Conservation (phyloP, 2,329 filamentous ascomycete species). For the Aspergillus hortae region DNA sequence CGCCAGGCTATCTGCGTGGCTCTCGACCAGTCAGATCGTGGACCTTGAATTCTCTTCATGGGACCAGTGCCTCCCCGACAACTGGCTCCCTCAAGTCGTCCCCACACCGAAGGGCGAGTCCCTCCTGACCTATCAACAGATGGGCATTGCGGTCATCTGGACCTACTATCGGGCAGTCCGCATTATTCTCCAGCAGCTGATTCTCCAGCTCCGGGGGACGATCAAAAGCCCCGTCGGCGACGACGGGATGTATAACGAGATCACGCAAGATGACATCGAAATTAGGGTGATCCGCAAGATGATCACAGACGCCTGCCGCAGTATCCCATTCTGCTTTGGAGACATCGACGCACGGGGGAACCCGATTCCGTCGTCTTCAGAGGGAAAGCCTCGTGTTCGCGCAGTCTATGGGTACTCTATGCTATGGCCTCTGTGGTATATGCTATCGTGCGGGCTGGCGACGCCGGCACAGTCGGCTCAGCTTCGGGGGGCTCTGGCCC, state of each 20-base stretch:
- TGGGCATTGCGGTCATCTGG: slow-evolving; percentile 29
- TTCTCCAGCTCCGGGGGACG: slow-evolving; percentile 22
- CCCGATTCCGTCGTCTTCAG: slow-evolving; percentile 11
- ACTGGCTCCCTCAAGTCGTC: slow-evolving; percentile 32
- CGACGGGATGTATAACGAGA: slow-evolving; percentile 5
- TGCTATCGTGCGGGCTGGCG: slow-evolving; percentile 30
- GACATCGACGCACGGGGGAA: slow-evolving; percentile 32
- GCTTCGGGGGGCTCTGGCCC: slow-evolving; percentile 23
- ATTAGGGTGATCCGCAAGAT: slow-evolving; percentile 27
- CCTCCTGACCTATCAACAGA: slow-evolving; percentile 31
- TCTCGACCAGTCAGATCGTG: slow-evolving; percentile 18
- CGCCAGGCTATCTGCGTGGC: slow-evolving; percentile 21
- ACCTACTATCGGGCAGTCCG: slow-evolving; percentile 35
- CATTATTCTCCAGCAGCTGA: slow-evolving; percentile 29
- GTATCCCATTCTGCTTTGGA: slow-evolving; percentile 31
- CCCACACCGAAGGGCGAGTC: slow-evolving; percentile 26
- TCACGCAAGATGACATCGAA: slow-evolving; percentile 1
- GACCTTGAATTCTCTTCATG: slow-evolving; percentile 30
- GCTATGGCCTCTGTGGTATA: slow-evolving; percentile 39
- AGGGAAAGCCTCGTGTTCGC: slow-evolving; percentile 21
- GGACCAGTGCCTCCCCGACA: slow-evolving; percentile 27
- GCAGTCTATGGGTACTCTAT: slow-evolving; percentile 31
- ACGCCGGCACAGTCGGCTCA: slow-evolving; percentile 26
- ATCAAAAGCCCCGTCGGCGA: slow-evolving; percentile 14
- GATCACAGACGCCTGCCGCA: slow-evolving; percentile 33